phyloP scores from a whole-genome alignment of 768 basidiomycete genomes.

The Cystobasidium tubakii region DNA sequence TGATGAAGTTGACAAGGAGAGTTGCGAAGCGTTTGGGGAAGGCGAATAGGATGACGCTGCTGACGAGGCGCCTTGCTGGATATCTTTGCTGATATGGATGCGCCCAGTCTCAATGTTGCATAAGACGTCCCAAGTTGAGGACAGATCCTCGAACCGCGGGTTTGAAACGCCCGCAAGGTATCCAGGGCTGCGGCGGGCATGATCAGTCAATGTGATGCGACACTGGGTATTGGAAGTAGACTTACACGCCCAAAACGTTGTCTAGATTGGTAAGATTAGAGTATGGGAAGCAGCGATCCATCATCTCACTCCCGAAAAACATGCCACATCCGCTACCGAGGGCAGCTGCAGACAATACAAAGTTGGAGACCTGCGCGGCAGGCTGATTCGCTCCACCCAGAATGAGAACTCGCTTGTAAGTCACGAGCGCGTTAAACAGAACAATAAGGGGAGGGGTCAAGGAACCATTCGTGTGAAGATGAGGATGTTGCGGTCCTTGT shows the following conservation, averaged over 20 bases:
- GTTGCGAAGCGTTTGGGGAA: conserved; percentile 6
- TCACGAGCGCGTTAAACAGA: conserved; percentile 90
- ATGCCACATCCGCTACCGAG: conserved; percentile 84
- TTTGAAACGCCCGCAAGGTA: conserved; percentile 97
- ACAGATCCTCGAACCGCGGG: conserved; percentile 82
- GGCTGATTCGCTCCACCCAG: conserved; percentile 67
- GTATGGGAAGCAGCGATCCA: conserved; percentile 89
- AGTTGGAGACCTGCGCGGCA: conserved; percentile 80
- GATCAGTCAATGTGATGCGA: too few relatives aligned
- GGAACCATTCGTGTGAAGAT: conserved; percentile 84
- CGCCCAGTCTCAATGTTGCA: conserved; percentile 83
- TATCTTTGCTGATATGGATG: conserved; percentile 81
- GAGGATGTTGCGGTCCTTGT: conserved; percentile 71
- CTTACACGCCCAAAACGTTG: conserved; percentile 61
- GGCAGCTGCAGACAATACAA: conserved; percentile 89
- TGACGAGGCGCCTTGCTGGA: conserved; percentile 53
- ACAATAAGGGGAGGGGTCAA: conserved; percentile 90
- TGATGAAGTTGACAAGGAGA: conserved; percentile 28
- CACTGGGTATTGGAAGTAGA: too few relatives aligned
- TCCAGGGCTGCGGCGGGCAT: conserved; percentile 56
- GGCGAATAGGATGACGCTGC: conserved; percentile 2
- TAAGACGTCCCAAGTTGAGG: conserved; percentile 78
- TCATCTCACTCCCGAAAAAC: conserved; percentile 69
- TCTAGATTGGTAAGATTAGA: conserved; percentile 75
- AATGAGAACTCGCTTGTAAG: conserved; percentile 93